Conservation (phyloP, 2,329 filamentous ascomycete genomes). For the Coleophoma crateriformis region DNA sequence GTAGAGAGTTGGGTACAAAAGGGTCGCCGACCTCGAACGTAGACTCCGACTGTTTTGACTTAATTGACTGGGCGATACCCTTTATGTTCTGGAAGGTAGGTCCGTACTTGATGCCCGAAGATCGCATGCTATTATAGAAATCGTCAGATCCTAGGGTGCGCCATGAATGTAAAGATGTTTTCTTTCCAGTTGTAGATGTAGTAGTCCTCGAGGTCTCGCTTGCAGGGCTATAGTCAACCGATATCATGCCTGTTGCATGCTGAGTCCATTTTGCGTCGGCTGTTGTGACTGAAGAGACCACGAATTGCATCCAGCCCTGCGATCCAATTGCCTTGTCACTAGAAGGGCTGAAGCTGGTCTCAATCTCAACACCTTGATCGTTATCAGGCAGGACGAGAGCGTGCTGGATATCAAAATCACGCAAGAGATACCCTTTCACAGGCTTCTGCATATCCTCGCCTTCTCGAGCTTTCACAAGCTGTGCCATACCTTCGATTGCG, state of each 20-base stretch:
- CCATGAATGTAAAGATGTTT: too few species aligned
- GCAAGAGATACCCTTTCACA: not conserved
- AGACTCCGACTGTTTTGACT: not conserved
- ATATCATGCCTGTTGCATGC: constrained; percentile 26
- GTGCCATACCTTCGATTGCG: constrained; percentile 22
- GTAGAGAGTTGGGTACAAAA: not conserved
- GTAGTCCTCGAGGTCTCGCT: too few species aligned
- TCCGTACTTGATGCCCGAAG: not conserved
- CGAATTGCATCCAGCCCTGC: not conserved
- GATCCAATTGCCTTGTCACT: not conserved
- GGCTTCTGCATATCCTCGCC: not conserved
- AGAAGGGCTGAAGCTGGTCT: not conserved
- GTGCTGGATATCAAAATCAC: not conserved
- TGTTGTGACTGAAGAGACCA: not conserved
- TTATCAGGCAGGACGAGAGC: constrained; percentile 40
- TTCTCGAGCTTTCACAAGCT: not conserved
- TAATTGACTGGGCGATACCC: not conserved
- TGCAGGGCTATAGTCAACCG: too few species aligned
- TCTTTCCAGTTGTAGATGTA: too few species aligned
- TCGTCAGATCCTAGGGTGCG: not conserved
- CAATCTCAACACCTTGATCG: constrained; percentile 33
- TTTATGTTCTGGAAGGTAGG: not conserved
- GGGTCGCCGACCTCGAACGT: not conserved
- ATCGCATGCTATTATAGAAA: not conserved
- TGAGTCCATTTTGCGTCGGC: constrained; percentile 21